Base-by-base conservation (phyloP, 1,284 basidiomycete species). In the Inonotus obliquus region DNA sequence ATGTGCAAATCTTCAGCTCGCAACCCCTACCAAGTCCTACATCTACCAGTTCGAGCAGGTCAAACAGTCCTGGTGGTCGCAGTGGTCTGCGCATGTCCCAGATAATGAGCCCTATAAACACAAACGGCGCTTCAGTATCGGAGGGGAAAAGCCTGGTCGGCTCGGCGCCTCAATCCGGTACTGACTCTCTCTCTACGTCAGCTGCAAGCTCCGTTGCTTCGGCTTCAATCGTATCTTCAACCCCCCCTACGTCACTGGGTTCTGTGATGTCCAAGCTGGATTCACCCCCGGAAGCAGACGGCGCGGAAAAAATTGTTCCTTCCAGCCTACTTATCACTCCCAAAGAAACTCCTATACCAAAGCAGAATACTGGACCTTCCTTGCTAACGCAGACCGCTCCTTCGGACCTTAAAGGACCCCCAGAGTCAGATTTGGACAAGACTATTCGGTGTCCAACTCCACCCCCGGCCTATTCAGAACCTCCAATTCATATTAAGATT, bases 401-500 rank as follows among this genome's bases (percentile, higher is more conserved):
- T 27, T 67, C 59, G 6, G 67, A 72, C 57, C 65, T 68, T 25
- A 66, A 37, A n/a, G 62, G 53, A 45, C 54, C 54, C 77, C 77
- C 37, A 67, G 71, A 49, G 69, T 38, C 63, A 60, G 51, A 39
- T 32, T 60, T 60, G 35, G 19, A 58, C 52, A 32, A 55, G 51
- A 54, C 60, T 37, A 7, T 55, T 54, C 37, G 38, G 17, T 49
- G 60, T 53, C 41, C 65, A 53, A 62, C 70, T 13, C 65, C 73
- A 19, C 59, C 69, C 13, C 67, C 71, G 54, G 67, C 67, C 54
- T 68, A 65, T 27, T 65, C 66, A n/a, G 57, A 66, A 19, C 68
- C 75, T 23, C 81, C 82, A 1, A 86, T 96, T 68, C 86, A 83
- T n/a, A 83, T 96, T 73, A 96, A 96, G 80, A 94, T 96, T 67